A percentile compares a stretch with the other conserved stretches of the same genome.
phyloP scores from a whole-genome alignment of 2,329 filamentous ascomycete species.

The Aspergillus sp. region DNA sequence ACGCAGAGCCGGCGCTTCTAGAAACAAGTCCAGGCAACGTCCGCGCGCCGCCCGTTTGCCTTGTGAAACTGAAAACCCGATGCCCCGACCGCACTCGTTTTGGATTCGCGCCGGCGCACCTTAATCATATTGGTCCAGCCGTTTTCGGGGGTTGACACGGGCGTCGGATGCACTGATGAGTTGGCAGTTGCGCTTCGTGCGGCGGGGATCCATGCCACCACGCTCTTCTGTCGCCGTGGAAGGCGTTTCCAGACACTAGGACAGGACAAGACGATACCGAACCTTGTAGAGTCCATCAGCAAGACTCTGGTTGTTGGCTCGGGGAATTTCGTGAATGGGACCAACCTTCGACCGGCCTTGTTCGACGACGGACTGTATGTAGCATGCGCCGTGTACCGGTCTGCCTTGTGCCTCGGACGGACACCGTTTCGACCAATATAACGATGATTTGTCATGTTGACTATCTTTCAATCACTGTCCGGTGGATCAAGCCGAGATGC shows the following conservation, averaged over 20 bases:
- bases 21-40: no score
- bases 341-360: not conserved
- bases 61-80: slow-evolving; percentile 7
- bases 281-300: not conserved
- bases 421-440: no score
- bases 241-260: slow-evolving; percentile 1
- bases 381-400: slow-evolving; percentile 13
- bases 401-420: slow-evolving; percentile 13
- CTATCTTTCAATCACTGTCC: no score
- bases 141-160: slow-evolving; percentile 30
- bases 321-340: slow-evolving; percentile 11
- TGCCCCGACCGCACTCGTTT: slow-evolving; percentile 4
- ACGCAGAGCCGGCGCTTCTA: no score
- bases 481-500: no score
- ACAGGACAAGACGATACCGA: slow-evolving; percentile 6
- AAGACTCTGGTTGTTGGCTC: slow-evolving; percentile 7
- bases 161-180: slow-evolving; percentile 71
- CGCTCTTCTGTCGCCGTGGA: slow-evolving; percentile 23
- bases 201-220: slow-evolving; percentile 46
- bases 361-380: slow-evolving; percentile 10
- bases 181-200: slow-evolving; percentile 55
- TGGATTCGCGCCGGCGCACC: slow-evolving; percentile 12
- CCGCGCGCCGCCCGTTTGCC: slow-evolving; percentile 1
- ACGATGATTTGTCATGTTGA: no score
- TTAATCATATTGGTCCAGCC: slow-evolving; percentile 18